Evolutionary conservation across 1,284 basidiomycete genomes (phyloP), one percentile per base, ranked within the genome.

Genomic region (Tilletia indica): DNA sequence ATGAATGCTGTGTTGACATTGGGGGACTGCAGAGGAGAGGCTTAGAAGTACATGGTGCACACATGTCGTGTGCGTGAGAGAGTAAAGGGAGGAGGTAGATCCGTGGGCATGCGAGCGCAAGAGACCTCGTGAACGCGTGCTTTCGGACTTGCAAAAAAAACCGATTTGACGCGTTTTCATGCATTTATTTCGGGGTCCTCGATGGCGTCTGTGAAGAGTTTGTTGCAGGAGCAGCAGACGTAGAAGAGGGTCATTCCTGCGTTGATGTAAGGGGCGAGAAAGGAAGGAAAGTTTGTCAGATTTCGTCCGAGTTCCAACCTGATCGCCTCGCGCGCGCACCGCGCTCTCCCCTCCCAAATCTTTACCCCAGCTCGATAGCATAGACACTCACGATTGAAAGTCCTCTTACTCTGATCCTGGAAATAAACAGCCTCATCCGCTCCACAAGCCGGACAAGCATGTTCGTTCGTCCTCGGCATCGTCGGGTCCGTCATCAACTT

Each of bases 401-500:
- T 78, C 34, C 82, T 73, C 71, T 84, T 84, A 66, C 77, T 77
- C 74, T 84, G 82, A 71, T 84, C 82, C 58, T 84, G 82, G 71
- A 84, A 84, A 34, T 80, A 69, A 1, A 84, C 80, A 4, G 80
- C 73, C 73, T 83, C 81, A 2, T 70, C 70, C 49, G 80, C 73
- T 0, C 79, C 80, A 69, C 82, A 84, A 19, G 68, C 72, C 4
- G 82, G 82, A 71, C 82, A 84, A 11, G 73, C 73, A 16, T 80
- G 69, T 45, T 84, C 82, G 36, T 78, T 73, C 21, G 77, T 82
- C 25, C 82, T 70, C 0, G 77, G 70, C 84, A 99, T 87, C 11
- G 96, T 97, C 14, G 95, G 92, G 83, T 99, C 96, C 56, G 91
- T 89, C 71, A 92, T 92, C 11, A 99, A 86, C 85, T 97, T 94